Evolutionary conservation across 192 early-diverging fungal genomes (phyloP).

Genomic region (Podila clonocystis): DNA sequence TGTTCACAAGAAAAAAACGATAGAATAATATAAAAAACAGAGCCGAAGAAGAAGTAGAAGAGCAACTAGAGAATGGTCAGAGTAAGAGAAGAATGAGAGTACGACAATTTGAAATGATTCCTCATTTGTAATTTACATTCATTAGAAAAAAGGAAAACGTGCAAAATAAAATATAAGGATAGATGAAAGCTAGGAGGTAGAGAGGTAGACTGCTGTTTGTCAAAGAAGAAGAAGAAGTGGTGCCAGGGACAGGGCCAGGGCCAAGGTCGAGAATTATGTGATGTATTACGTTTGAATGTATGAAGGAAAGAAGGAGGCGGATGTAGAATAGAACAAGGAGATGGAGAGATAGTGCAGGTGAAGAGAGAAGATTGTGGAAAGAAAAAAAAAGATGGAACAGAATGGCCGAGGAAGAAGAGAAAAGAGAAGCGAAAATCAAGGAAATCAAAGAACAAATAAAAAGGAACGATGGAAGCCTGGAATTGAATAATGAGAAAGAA

Average conservation of each 20-base stretch:
- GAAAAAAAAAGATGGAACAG: not conserved
- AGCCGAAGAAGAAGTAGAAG: not conserved
- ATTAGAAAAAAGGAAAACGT: conserved; percentile 3
- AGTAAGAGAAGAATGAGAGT: conserved; percentile 3
- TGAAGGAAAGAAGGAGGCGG: not conserved
- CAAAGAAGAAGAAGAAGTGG: not conserved
- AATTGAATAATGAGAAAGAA: too few relatives aligned
- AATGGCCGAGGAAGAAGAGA: not conserved
- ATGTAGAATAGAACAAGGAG: not conserved
- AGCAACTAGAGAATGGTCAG: not conserved
- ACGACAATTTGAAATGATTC: not conserved
- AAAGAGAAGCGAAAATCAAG: not conserved
- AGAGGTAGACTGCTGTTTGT: too few relatives aligned
- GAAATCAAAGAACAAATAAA: not conserved
- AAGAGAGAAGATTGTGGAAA: not conserved
- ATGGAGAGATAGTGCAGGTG: not conserved
- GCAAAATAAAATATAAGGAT: not conserved
- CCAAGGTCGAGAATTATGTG: not conserved
- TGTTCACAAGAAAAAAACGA: conserved; percentile 1
- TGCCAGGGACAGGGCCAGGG: conserved; percentile 4
- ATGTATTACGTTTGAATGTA: not conserved
- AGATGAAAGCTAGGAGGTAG: too few relatives aligned
- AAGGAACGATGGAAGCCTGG: not conserved
- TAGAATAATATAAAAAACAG: not conserved
- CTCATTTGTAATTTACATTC: not conserved